Evolutionary conservation across 345 rosid species (phyloP), one percentile per base, ranked within the genome.

Genomic region (Boechera retrofracta): DNA sequence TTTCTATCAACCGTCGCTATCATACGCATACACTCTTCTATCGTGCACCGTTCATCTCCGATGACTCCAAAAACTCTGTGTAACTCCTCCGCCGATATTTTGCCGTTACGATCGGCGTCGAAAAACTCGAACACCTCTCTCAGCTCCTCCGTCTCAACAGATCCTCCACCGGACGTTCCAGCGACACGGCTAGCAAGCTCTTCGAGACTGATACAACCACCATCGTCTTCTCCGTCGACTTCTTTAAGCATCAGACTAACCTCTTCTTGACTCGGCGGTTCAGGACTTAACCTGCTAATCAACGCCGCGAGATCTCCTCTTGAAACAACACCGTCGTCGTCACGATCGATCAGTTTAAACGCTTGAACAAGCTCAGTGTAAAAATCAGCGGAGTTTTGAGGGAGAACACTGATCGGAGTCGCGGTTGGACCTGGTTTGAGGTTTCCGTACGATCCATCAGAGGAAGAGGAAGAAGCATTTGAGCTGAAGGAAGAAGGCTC

Each of bases 21-120:
- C 98, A 95, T 95, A 63, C 94, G 88, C 83, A 75, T 69, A 87
- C 99, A 95, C n/a, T 95, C 99, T 16, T 88, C 97, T 7, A 95
- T 21, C 82, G 97, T 85, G 91, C 93, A 89, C 80, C 65, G 44
- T 13, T 87, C 91, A 55, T 91, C 97, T 1, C 96, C 96, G 1
- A 95, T 76, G 1, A 80, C 84, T n/a, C 60, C 75, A 64, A 81
- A 95, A 1, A 84, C 89, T 7, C 78, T 64, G 10, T 73, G 53
- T 1, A 95, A 73, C 73, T 95, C 99, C 82, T 88, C 94, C 63
- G 94, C 98, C 77, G 97, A 81, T 36, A 95, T 95, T 72, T 36
- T 86, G n/a, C 98, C 99, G 74, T 95, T 96, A 21, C 83, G 93
- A 81, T 95, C 97, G 35, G 82, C 77, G 74, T 95, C 99, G 10